phyloP scores from a whole-genome alignment of 2,329 filamentous ascomycete genomes.

The Penicillium italicum region DNA sequence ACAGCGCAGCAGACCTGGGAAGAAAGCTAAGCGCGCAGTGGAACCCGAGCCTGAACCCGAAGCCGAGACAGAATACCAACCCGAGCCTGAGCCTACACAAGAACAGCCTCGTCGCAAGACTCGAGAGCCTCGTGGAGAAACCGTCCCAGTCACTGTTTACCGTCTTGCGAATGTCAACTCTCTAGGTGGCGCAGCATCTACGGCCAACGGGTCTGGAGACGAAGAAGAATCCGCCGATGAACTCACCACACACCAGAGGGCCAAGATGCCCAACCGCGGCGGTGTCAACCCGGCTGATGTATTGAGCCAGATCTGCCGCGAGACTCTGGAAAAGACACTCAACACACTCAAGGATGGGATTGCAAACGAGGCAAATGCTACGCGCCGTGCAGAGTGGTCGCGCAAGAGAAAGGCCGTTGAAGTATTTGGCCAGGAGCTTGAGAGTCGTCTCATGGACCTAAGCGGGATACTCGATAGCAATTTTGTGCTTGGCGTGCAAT shows the following conservation, averaged over 20 bases:
- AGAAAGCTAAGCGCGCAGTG: conserved; percentile 4
- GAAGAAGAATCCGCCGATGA: conserved; percentile 32
- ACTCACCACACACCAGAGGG: conserved; percentile 31
- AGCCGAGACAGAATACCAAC: neutral
- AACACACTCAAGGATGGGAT: conserved; percentile 42
- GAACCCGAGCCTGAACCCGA: conserved; percentile 9
- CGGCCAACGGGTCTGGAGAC: conserved; percentile 20
- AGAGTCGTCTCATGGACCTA: conserved; percentile 49
- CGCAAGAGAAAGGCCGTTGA: conserved; percentile 48
- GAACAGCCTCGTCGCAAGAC: conserved; percentile 22
- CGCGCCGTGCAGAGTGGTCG: conserved; percentile 40
- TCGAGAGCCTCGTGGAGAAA: conserved; percentile 34
- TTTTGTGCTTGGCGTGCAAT: conserved; percentile 44
- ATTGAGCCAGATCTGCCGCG: conserved; percentile 49
- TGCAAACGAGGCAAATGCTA: conserved; percentile 38
- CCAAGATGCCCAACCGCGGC: conserved; percentile 40
- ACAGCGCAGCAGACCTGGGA: conserved; percentile 2
- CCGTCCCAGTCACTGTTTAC: conserved; percentile 42
- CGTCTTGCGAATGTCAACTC: conserved; percentile 37
- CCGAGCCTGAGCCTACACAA: conserved; percentile 3
- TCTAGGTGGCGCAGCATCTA: conserved; percentile 23
- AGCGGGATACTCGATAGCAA: conserved; percentile 53
- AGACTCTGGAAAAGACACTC: conserved; percentile 48
- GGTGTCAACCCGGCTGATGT: conserved; percentile 53
- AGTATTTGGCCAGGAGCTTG: conserved; percentile 48